These are phyloP conservation scores for Hemerocallis citrina DNA, from an alignment of 106 monocot species.

Conservation along the genomic window DNA sequence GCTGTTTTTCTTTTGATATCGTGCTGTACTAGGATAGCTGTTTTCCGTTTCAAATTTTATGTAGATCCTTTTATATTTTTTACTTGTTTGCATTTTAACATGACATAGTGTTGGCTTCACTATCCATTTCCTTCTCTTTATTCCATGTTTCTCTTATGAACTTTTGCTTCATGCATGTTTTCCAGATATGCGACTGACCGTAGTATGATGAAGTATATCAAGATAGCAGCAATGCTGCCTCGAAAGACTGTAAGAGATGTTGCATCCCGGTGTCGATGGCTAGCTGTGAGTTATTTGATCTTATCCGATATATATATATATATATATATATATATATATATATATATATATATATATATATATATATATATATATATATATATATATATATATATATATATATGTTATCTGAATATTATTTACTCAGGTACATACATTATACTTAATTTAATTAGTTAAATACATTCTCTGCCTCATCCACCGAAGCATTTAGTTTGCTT, in stretches of 20 bases:
- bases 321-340: too few species aligned
- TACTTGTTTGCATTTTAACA: neutral
- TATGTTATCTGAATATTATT: neutral
- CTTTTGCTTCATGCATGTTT: neutral
- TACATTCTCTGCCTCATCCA: neutral
- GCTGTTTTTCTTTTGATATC: neutral
- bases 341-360: too few species aligned
- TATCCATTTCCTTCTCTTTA: neutral
- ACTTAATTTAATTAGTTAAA: neutral
- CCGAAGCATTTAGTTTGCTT: too few species aligned
- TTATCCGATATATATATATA: too few species aligned
- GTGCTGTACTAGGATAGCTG: neutral
- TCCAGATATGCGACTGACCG: conserved; percentile 45
- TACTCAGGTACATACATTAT: too few species aligned
- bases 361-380: too few species aligned
- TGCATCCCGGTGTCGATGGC: conserved; percentile 62
- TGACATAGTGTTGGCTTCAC: neutral
- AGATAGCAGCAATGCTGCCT: conserved; percentile 54
- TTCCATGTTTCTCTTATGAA: neutral
- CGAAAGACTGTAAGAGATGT: conserved; percentile 73
- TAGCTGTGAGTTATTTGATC: conserved; percentile 37
- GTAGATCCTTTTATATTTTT: neutral
- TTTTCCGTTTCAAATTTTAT: neutral
- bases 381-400: too few species aligned
- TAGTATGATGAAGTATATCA: conserved; percentile 50